Evolutionary conservation across 352 stramenopile species (phyloP).

Genomic region (Globisporangium alternatum): DNA sequence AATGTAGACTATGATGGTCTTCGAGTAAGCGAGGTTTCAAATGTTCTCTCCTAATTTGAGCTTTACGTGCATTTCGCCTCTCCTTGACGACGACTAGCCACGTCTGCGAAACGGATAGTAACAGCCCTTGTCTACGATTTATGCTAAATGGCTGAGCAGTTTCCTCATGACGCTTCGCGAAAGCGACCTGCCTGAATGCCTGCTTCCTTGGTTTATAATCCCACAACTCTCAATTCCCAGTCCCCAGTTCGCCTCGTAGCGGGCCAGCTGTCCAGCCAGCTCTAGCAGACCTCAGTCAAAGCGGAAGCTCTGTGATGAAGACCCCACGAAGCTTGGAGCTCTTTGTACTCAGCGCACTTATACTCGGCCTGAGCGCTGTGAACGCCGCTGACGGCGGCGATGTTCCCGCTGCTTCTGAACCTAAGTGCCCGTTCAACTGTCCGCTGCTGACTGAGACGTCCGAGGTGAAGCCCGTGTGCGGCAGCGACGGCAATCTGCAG

Average conservation of each 20-base stretch:
- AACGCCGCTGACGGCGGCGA: neutral
- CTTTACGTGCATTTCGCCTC: too few species aligned
- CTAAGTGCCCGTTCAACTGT: neutral
- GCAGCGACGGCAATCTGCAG: constrained; percentile 15
- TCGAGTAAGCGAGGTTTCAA: too few species aligned
- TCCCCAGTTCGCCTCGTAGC: neutral
- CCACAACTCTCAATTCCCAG: neutral
- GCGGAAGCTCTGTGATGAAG: constrained; percentile 4
- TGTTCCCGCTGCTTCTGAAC: too few species aligned
- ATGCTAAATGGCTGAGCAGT: too few species aligned
- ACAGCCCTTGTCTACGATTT: too few species aligned
- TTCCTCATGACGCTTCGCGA: neutral
- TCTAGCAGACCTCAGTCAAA: neutral
- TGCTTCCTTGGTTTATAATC: neutral
- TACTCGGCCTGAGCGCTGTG: neutral
- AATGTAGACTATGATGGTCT: neutral
- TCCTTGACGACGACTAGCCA: too few species aligned
- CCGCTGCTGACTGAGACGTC: neutral
- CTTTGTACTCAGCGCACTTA: neutral
- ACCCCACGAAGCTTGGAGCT: neutral
- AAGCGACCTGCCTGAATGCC: neutral
- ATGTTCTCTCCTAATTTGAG: too few species aligned
- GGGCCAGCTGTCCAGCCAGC: neutral
- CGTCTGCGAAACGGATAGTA: too few species aligned
- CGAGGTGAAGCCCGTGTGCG: constrained; percentile 16